These are phyloP conservation scores for Voacanga thouarsii DNA, from an alignment of 257 asterid genomes.

Conservation along the genomic window DNA sequence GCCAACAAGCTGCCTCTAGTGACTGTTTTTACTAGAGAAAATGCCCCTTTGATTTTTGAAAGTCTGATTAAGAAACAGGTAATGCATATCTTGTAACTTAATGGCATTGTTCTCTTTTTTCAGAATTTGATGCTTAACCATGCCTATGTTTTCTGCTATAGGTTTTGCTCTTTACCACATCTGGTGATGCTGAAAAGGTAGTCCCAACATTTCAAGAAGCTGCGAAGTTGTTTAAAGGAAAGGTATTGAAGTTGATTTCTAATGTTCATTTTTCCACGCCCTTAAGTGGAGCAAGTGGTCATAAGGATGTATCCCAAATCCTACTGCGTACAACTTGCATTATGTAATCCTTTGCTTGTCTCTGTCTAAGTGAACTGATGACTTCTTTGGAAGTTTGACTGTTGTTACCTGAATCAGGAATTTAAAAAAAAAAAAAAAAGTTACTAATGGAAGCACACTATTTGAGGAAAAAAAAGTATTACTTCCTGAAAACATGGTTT, in stretches of 20 bases:
- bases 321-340: too few species aligned
- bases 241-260: slow-evolving; percentile 44
- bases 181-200: slow-evolving; percentile 48
- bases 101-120: background rate
- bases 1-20: slow-evolving; percentile 90
- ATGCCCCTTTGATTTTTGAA: slow-evolving; percentile 68
- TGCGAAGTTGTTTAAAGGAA: slow-evolving; percentile 85
- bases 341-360: background rate
- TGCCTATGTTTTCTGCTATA: slow-evolving; percentile 25
- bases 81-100: background rate
- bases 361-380: background rate
- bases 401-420: background rate
- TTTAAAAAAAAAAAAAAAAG: background rate
- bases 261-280: background rate
- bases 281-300: background rate
- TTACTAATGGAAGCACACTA: too few species aligned
- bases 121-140: slow-evolving; percentile 11
- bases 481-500: background rate
- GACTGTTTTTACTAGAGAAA: slow-evolving; percentile 70
- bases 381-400: slow-evolving; percentile 3
- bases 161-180: slow-evolving; percentile 80
- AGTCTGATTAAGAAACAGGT: slow-evolving; percentile 87
- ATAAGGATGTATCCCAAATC: background rate
- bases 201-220: slow-evolving; percentile 75
- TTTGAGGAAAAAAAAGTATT: background rate